A percentile compares a stretch with the other conserved stretches of the same genome.
Conservation (phyloP, 129 eudicot species). For the Escallonia rubra region DNA sequence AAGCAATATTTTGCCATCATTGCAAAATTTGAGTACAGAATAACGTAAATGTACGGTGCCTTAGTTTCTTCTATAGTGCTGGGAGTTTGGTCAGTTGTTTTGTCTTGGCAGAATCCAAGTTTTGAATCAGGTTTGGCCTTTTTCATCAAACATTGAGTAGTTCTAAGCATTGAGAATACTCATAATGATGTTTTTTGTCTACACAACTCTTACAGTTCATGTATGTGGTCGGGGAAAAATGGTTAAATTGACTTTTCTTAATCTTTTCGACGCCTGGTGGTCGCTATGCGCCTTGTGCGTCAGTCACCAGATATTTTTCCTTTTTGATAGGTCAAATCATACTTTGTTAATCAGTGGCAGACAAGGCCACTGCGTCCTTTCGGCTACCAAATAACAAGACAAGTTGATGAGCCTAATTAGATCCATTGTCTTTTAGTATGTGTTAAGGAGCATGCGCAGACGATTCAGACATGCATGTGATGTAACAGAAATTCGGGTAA, state of each 20-base stretch:
- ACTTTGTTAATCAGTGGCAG: not conserved
- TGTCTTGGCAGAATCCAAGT: not conserved
- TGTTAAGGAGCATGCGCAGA: too few relatives aligned
- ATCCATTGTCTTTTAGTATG: too few relatives aligned
- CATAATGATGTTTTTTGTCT: not conserved
- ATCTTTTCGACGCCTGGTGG: not conserved
- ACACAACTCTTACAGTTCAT: not conserved
- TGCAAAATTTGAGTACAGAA: too few relatives aligned
- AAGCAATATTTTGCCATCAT: too few relatives aligned
- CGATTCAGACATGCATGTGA: too few relatives aligned
- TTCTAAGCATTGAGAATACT: not conserved
- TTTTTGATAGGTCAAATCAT: not conserved
- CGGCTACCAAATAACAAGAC: not conserved
- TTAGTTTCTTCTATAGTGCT: not conserved
- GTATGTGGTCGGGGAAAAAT: not conserved
- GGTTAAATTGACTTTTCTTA: not conserved
- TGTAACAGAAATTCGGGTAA: too few relatives aligned
- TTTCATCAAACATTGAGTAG: not conserved
- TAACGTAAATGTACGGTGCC: too few relatives aligned
- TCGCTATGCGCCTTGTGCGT: not conserved
- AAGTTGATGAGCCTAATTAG: not conserved
- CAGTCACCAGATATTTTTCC: not conserved
- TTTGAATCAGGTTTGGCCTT: conserved; percentile 4
- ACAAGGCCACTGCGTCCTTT: too few relatives aligned
- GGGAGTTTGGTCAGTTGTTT: not conserved